A percentile compares a stretch with the other conserved stretches of the same genome.
phyloP scores from a whole-genome alignment of 2,329 filamentous ascomycete species.

The Aspergillus brasiliensis region DNA sequence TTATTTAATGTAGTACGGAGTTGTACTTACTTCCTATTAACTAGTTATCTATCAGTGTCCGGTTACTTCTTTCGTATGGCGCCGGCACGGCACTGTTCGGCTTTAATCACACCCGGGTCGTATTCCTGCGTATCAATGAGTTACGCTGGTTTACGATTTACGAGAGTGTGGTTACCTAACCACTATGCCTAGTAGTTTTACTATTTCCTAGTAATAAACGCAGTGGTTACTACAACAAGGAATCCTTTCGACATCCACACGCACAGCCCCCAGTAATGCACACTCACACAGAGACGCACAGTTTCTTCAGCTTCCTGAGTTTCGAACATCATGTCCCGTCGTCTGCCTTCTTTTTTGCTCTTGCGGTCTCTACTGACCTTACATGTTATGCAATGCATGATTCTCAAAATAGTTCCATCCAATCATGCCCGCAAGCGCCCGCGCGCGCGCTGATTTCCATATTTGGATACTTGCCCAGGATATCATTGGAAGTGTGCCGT shows the following conservation, averaged over 20 bases:
- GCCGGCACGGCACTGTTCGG: not conserved
- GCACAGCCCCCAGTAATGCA: not conserved
- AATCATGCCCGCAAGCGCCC: not conserved
- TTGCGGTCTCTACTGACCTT: not conserved
- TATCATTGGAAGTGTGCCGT: not conserved
- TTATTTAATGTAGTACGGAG: too few species aligned
- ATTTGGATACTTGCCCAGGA: not conserved
- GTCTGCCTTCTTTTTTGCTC: not conserved
- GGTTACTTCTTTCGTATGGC: not conserved
- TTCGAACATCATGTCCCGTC: not conserved
- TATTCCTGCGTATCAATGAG: not conserved
- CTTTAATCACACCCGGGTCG: not conserved
- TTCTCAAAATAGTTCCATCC: not conserved
- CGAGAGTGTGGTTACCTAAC: too few species aligned
- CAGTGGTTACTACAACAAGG: not conserved
- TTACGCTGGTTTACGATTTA: not conserved
- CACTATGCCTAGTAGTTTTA: too few species aligned
- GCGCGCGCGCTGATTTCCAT: not conserved
- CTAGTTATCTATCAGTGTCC: not conserved
- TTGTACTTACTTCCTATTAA: too few species aligned
- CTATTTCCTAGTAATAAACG: not conserved
- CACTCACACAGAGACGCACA: not conserved
- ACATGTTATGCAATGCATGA: not conserved
- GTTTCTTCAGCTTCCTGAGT: not conserved
- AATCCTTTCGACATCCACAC: not conserved